These are phyloP conservation scores for Paecilomyces sp. DNA, from an alignment of 2,329 filamentous ascomycete genomes.

Conservation along the genomic window DNA sequence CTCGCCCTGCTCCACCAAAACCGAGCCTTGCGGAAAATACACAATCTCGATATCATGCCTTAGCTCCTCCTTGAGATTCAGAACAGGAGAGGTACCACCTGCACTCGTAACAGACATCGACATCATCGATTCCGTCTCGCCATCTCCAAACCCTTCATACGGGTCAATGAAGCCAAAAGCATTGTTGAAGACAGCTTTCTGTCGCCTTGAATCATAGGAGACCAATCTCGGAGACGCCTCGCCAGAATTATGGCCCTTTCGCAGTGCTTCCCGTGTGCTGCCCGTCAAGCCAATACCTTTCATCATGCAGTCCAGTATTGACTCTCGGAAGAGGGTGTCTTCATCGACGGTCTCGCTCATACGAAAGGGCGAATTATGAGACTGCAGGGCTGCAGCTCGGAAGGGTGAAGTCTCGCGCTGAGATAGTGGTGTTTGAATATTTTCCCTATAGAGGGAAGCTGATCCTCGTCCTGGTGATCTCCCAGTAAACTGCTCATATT, in stretches of 20 bases:
- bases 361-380: conserved; percentile 42
- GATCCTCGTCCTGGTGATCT: conserved; percentile 1
- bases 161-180: conserved; percentile 88
- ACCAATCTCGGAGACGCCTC: conserved; percentile 80
- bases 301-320: conserved; percentile 91
- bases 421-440: conserved; percentile 33
- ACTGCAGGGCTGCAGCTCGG: conserved; percentile 20
- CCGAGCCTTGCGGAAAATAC: conserved; percentile 89
- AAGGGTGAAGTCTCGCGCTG: conserved; percentile 34
- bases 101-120: conserved; percentile 59
- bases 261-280: conserved; percentile 56
- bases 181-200: conserved; percentile 75
- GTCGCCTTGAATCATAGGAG: conserved; percentile 72
- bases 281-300: conserved; percentile 76
- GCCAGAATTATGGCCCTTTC: conserved; percentile 61
- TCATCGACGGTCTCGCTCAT: conserved; percentile 80
- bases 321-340: conserved; percentile 79
- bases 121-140: conserved; percentile 78
- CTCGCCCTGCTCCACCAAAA: conserved; percentile 93
- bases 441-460: background rate
- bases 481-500: conserved; percentile 33
- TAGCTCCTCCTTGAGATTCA: conserved; percentile 68
- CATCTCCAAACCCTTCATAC: conserved; percentile 65
- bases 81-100: conserved; percentile 55
- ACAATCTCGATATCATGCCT: conserved; percentile 94